A percentile compares a stretch with the other conserved stretches of the same genome.
phyloP scores from a whole-genome alignment of 2,329 filamentous ascomycete genomes.

The Cercospora zeae-maydis region DNA sequence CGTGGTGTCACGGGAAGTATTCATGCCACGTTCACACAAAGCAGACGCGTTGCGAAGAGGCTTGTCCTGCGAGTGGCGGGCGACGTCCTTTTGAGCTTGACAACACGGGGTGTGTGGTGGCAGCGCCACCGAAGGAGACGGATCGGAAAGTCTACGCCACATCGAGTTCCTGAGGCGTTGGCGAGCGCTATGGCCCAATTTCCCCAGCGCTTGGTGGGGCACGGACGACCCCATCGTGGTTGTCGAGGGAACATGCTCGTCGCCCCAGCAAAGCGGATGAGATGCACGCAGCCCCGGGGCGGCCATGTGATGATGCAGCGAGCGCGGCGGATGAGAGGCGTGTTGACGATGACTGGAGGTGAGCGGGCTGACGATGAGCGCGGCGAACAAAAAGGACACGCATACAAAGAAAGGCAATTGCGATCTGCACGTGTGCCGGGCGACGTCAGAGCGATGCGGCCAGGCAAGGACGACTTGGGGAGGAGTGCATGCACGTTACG shows the following conservation, averaged over 20 bases:
- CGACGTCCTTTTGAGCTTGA: neutral
- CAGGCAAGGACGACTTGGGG: neutral
- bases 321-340: neutral
- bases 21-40: neutral
- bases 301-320: neutral
- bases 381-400: neutral
- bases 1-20: neutral
- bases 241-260: slow-evolving; percentile 6
- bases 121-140: slow-evolving; percentile 2
- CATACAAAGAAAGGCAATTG: neutral
- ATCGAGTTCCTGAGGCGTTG: neutral
- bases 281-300: neutral
- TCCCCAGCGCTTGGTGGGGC: neutral
- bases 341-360: neutral
- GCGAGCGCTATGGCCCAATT: neutral
- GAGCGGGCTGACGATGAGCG: no score
- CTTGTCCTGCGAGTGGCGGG: neutral
- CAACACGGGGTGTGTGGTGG: neutral
- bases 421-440: slow-evolving; percentile 4
- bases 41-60: neutral
- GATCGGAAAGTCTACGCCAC: neutral
- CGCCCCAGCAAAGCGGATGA: slow-evolving; percentile 2
- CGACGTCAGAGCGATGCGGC: neutral
- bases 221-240: neutral
- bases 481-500: neutral